A percentile compares a stretch with the other conserved stretches of the same genome.
Conservation (phyloP, 306 rosid species). For the Canavalia gladiata region DNA sequence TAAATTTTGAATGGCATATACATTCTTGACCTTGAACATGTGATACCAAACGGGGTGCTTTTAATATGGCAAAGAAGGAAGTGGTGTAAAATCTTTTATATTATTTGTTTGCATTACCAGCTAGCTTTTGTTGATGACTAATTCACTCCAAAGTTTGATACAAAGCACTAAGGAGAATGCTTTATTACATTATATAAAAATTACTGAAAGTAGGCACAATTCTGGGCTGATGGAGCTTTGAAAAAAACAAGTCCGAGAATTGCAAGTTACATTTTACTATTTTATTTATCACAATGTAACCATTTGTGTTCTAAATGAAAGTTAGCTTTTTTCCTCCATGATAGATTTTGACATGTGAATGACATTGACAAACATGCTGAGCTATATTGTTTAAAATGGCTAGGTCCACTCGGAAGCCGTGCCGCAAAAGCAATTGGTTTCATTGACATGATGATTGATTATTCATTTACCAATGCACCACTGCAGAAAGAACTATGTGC, state of each 20-base stretch:
- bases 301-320: not conserved
- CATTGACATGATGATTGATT: slow-evolving; percentile 95
- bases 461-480: slow-evolving; percentile 86
- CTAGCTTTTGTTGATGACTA: not conserved
- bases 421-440: slow-evolving; percentile 97
- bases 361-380: not conserved
- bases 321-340: not conserved
- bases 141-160: not conserved
- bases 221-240: not conserved
- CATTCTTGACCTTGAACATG: slow-evolving; percentile 14
- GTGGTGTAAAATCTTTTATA: not conserved
- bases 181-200: not conserved
- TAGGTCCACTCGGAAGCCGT: slow-evolving; percentile 96
- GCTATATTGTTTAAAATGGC: not conserved
- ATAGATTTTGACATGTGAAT: not conserved
- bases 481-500: slow-evolving; percentile 87
- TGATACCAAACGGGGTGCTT: slow-evolving; percentile 22
- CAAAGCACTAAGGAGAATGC: not conserved
- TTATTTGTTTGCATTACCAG: not conserved
- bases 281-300: not conserved
- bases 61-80: not conserved
- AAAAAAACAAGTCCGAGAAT: not conserved
- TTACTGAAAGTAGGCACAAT: not conserved
- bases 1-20: not conserved
- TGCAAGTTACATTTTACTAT: not conserved